Conservation (phyloP, 2,329 filamentous ascomycete genomes). For the Cordyceps pruinosa region DNA sequence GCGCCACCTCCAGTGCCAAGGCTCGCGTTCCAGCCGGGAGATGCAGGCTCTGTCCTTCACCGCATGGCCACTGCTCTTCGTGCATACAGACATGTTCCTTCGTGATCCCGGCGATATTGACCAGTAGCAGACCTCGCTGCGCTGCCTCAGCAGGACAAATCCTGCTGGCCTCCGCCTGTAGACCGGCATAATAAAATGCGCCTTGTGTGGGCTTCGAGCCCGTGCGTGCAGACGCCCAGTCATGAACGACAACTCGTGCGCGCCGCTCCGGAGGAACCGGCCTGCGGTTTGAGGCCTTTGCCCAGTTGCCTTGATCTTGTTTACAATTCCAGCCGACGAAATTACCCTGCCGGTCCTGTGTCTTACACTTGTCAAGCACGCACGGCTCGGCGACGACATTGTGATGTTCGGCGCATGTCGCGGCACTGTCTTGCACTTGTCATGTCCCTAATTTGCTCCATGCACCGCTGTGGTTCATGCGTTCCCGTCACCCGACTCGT, state of each 20-base stretch:
- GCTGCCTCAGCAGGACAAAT: too few relatives aligned
- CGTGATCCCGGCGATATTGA: neutral
- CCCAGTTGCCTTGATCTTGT: neutral
- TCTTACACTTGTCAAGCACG: neutral
- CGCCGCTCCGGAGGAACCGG: neutral
- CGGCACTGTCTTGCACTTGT: neutral
- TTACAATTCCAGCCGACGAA: too few relatives aligned
- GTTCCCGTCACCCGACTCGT: too few relatives aligned
- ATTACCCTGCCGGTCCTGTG: too few relatives aligned
- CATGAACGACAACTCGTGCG: neutral
- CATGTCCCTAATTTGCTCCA: neutral
- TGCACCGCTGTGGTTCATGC: too few relatives aligned
- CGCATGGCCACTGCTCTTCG: neutral
- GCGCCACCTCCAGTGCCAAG: constrained; percentile 6
- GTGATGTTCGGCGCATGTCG: neutral
- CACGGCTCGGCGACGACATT: neutral
- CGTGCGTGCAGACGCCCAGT: constrained; percentile 5
- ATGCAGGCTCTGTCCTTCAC: neutral
- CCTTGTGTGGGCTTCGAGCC: neutral
- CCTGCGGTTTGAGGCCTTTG: too few relatives aligned
- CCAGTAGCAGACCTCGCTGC: neutral
- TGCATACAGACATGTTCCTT: neutral
- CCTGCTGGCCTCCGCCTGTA: too few relatives aligned
- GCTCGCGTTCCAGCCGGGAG: neutral
- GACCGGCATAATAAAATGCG: neutral